Base-by-base conservation (phyloP, 495 filamentous ascomycete genomes). In the Filosporella fistucella region DNA sequence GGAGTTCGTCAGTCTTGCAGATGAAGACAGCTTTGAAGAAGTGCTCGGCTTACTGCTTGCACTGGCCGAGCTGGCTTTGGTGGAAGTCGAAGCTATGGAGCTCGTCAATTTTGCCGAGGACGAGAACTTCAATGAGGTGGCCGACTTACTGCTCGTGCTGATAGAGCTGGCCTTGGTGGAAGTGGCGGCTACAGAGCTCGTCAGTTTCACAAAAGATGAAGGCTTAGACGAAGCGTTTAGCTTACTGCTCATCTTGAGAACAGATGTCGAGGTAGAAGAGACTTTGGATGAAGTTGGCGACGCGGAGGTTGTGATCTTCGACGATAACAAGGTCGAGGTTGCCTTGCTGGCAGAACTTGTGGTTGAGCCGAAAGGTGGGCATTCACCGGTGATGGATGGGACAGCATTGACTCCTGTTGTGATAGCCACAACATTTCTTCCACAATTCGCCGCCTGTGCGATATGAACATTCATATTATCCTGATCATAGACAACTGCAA, bases 401-500 rank as follows among this genome's bases (percentile, higher is more conserved):
- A 50, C 39, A 20, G 47, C 47, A 50, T 50, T 34, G 3, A 32
- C 12, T 13, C 47, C 47, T 9, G 17, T 36, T 12, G 20, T 22
- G 16, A 50, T 50, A n/a, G 30, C n/a, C 1, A 43, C 20, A 5
- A 50, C 21, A 20, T 39, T 43, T 14, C 29, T 21, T 3, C 38
- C 38, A 22, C 38, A 43, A 23, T 43, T 50, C 1, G 47, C 32
- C 12, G 38, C 32, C 5, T 24, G 47, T 11, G 47, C 47, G 12
- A 50, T 18, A 16, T 42, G 47, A n/a, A 50, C n/a, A 14, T 50
- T 50, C 38, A 39, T 17, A 26, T 50, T 50, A 20, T 50, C 47
- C 21, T 43, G 29, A 35, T 50, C 47, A 43, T 50, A 50, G 1
- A 50, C 47, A 24, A 50, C 43, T 46, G 28, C 10, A 9, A 24